Conservation (phyloP, 73 alveolate genomes). For the Paramecium octaurelia region DNA sequence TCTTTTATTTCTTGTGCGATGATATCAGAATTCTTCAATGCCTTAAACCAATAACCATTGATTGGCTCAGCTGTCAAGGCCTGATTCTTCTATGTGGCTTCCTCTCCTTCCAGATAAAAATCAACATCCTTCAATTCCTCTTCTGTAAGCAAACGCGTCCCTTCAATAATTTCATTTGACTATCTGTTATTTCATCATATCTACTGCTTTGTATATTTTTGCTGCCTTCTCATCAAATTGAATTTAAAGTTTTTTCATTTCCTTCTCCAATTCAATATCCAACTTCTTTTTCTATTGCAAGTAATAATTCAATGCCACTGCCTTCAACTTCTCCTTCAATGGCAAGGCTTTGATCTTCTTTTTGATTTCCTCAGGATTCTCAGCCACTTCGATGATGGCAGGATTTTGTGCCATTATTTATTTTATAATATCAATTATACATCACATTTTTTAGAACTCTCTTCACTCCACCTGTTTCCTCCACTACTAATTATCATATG, state of each 20-base stretch:
- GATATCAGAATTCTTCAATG: constrained; percentile 55
- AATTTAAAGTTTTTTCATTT: constrained; percentile 44
- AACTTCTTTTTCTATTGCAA: constrained; percentile 50
- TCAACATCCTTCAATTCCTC: constrained; percentile 63
- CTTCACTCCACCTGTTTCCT: background rate
- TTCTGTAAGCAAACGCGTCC: constrained; percentile 56
- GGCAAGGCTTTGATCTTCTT: constrained; percentile 48
- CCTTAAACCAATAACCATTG: constrained; percentile 57
- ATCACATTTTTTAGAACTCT: background rate
- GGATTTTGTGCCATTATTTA: constrained; percentile 27
- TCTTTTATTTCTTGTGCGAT: constrained; percentile 63
- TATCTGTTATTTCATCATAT: background rate
- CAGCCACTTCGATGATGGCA: constrained; percentile 42
- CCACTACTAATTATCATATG: background rate
- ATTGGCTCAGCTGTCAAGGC: constrained; percentile 58
- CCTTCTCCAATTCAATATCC: constrained; percentile 55
- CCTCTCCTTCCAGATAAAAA: constrained; percentile 58
- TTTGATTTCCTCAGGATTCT: constrained; percentile 38
- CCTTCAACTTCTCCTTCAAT: constrained; percentile 50
- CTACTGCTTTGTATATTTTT: constrained; percentile 42
- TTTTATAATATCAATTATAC: background rate
- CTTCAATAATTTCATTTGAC: constrained; percentile 61
- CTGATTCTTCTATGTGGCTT: constrained; percentile 46
- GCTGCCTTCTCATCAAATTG: constrained; percentile 55
- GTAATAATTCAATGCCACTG: constrained; percentile 57